phyloP scores from a whole-genome alignment of 352 stramenopile genomes.

The Pythium aquatile region DNA sequence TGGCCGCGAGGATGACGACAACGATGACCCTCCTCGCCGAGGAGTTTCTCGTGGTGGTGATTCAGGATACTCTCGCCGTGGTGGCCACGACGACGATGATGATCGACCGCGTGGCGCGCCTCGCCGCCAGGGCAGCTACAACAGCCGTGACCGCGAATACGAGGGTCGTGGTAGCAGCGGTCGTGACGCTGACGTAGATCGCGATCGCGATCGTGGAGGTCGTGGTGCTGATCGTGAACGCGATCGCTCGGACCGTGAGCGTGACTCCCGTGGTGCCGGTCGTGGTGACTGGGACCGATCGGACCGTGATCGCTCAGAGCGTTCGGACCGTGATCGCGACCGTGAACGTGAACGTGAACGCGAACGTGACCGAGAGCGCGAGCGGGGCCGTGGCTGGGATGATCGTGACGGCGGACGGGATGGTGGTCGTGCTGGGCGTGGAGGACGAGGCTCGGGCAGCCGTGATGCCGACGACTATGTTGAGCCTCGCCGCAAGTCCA shows the following conservation, averaged over 20 bases:
- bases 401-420: constrained; percentile 18
- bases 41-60: constrained; percentile 11
- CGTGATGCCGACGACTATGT: constrained; percentile 32
- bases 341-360: constrained; percentile 20
- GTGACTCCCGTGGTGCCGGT: constrained; percentile 28
- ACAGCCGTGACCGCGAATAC: constrained; percentile 21
- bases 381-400: constrained; percentile 16
- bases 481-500: constrained; percentile 28
- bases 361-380: constrained; percentile 5
- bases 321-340: constrained; percentile 25
- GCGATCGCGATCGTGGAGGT: constrained; percentile 35
- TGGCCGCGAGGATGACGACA: constrained; percentile 65
- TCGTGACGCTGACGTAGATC: constrained; percentile 27
- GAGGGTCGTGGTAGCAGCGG: constrained; percentile 19
- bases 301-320: constrained; percentile 24
- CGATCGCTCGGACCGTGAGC: constrained; percentile 26
- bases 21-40: constrained; percentile 35
- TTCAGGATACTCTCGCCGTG: constrained; percentile 32
- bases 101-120: constrained; percentile 31
- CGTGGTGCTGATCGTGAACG: constrained; percentile 38
- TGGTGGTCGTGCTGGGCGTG: constrained; percentile 9
- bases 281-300: constrained; percentile 35
- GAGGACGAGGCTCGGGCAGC: constrained; percentile 16
- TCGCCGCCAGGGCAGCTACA: constrained; percentile 30
- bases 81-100: constrained; percentile 34